A percentile compares a stretch with the other conserved stretches of the same genome.
phyloP scores from a whole-genome alignment of 768 basidiomycete species.

The Xerocomus potaroensis region DNA sequence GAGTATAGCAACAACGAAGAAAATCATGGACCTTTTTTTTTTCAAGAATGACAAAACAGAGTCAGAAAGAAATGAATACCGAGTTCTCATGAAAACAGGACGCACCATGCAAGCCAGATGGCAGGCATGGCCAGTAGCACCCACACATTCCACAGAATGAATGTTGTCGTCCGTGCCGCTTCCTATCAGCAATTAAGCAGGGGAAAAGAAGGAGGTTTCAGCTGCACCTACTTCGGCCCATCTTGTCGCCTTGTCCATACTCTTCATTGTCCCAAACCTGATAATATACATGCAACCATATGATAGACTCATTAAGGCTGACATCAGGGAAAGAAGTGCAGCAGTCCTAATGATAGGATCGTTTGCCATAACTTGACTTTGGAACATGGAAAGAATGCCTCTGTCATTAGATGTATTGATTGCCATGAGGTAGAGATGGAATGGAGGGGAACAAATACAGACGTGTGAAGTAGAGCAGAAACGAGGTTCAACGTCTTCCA shows the following conservation, averaged over 20 bases:
- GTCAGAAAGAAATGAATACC: background rate
- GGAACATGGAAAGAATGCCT: conserved; percentile 68
- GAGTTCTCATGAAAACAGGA: background rate
- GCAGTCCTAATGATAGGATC: conserved; percentile 62
- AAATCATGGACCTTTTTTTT: conserved; percentile 54
- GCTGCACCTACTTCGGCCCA: conserved; percentile 60
- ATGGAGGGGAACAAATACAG: conserved; percentile 15
- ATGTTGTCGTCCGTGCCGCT: conserved; percentile 46
- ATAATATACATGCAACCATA: conserved; percentile 75
- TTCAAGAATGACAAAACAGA: background rate
- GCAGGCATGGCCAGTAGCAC: conserved; percentile 63
- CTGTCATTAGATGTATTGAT: conserved; percentile 29
- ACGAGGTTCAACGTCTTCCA: conserved; percentile 78
- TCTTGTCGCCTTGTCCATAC: conserved; percentile 62
- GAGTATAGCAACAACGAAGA: conserved; percentile 59
- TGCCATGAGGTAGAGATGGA: background rate
- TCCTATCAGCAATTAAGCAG: conserved; percentile 39
- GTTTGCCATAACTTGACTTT: conserved; percentile 43
- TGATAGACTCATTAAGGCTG: conserved; percentile 63
- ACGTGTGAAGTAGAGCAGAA: conserved; percentile 58
- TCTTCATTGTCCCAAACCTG: conserved; percentile 67
- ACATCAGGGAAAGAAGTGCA: conserved; percentile 61
- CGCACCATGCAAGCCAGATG: conserved; percentile 66
- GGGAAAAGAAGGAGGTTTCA: background rate
- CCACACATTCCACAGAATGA: conserved; percentile 65